Percentiles rank a stretch among this genome's conserved stretches.
phyloP scores from a whole-genome alignment of 1,284 basidiomycete species.

The Termitomyces sp. region DNA sequence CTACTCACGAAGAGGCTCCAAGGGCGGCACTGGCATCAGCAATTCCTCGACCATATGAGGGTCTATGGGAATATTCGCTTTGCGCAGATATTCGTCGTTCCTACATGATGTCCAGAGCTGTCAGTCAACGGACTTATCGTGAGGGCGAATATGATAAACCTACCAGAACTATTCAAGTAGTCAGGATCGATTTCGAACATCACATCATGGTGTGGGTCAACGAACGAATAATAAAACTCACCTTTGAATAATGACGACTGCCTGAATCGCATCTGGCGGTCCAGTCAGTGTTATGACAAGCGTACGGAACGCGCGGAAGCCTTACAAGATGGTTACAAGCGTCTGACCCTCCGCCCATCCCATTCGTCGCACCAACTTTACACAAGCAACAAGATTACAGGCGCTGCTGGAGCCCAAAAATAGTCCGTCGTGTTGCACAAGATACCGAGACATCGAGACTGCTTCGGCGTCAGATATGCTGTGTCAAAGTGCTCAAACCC shows the following conservation, averaged over 20 bases:
- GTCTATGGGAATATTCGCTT: constrained; percentile 58
- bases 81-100: constrained; percentile 74
- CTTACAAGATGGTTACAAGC: constrained; percentile 83
- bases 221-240: constrained; percentile 28
- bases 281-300: constrained; percentile 1
- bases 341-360: constrained; percentile 61
- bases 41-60: constrained; percentile 50
- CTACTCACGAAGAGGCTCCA: constrained; percentile 13
- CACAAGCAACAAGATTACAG: constrained; percentile 89
- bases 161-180: constrained; percentile 32
- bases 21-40: constrained; percentile 26
- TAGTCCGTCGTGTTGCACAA: constrained; percentile 85
- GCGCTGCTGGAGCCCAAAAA: constrained; percentile 96
- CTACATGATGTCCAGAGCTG: constrained; percentile 34
- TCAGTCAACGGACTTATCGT: constrained; percentile 10
- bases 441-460: constrained; percentile 86
- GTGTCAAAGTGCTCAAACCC: background rate
- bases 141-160: constrained; percentile 5
- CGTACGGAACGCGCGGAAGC: constrained; percentile 2
- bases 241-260: constrained; percentile 83
- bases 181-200: background rate
- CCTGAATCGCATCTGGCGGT: constrained; percentile 75
- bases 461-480: constrained; percentile 89
- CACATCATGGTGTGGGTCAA: constrained; percentile 10
- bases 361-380: constrained; percentile 71